Evolutionary conservation across 2,329 filamentous ascomycete species (phyloP), one percentile per base, ranked within the genome.

Genomic region (Cadophora sp.): DNA sequence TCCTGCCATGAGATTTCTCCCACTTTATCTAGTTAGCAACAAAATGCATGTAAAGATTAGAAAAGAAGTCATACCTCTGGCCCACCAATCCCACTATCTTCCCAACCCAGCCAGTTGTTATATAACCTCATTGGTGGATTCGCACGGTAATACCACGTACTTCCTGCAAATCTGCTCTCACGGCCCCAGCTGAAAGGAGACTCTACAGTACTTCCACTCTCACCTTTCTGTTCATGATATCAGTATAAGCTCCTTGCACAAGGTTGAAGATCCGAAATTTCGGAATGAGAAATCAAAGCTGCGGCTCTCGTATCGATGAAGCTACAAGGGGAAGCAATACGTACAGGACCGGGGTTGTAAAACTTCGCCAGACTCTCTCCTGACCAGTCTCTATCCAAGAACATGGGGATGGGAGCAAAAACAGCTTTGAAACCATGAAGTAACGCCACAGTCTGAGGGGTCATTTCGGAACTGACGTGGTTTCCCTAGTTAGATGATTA

Each of bases 401-500:
- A 94, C 56, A 94, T 87, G 1, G 92, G 91, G 78, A 94, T 91
- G 13, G 92, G 92, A 13, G 88, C 91, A 74, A 90, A 92, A 4
- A 93, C 89, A 4, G 90, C 88, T 80, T 95, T 95, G 59, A 94
- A 82, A 6, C 92, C 91, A 76, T 96, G 91, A 69, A 93, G 86
- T 20, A 95, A 83, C 0, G 91, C 88, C 30, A 90, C 86, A 0
- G 90, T 90, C 64, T 91, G 89, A 0, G 91, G 88, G 68, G 89
- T 91, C 91, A 95, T 94, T 76, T 95, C 92, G 0, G 91, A 91
- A 66, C 90, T 91, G 73, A 94, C 88, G 75, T 93, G 91, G 73
- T 91, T 90, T 70, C 91, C 53, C 53, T 56, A 20, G 22, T 14
- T n/a, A 7, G 24, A 48, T 16, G 33, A 9, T n/a, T 39, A 20